Base-by-base conservation (phyloP, 2,329 filamentous ascomycete genomes). In the Trichoderma sp. region DNA sequence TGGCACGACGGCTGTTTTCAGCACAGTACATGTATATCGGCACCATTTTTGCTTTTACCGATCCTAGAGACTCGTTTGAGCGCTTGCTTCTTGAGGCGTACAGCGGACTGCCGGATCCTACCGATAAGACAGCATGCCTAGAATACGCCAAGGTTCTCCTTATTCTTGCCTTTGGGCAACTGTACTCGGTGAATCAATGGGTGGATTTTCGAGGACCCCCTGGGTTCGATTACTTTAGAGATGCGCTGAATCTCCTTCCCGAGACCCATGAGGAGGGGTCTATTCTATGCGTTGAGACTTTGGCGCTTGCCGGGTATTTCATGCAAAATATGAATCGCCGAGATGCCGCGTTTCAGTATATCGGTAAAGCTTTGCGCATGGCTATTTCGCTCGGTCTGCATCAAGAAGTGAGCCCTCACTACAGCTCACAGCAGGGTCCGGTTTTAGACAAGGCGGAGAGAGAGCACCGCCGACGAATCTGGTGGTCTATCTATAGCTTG, bases 131-230 rank as follows among this genome's bases (percentile, higher is more conserved):
- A 35, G 79, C 80, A 3, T 85, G 84, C 63, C 78, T 87, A 0
- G 74, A 77, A 0, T 84, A 84, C 69, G 84, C 84, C 67, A 84
- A 87, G 61, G 76, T 85, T 4, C 76, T 87, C 3, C 75, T 86
- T 45, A 81, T 86, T 5, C 76, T 87, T 10, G 84, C 85, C 0
- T 86, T 85, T 70, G 85, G 85, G 0, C 81, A 86, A 69, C 79
- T 87, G 70, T 87, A 87, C 72, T 86, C 84, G 3, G 80, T 87
- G 57, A 87, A 87, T 70, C 83, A 86, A 64, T 85, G 83, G 82
- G 81, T 83, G 0, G 80, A 81, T 54, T 80, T 80, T 71, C 80
- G 83, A 48, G 83, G 84, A 0, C 85, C 85, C 0, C 85, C 85
- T 0, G 85, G 85, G 0, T 87, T 87, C 71, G 80, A 81, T 15